phyloP scores from a whole-genome alignment of 148 eudicot species.

The Nyssa sinensis region DNA sequence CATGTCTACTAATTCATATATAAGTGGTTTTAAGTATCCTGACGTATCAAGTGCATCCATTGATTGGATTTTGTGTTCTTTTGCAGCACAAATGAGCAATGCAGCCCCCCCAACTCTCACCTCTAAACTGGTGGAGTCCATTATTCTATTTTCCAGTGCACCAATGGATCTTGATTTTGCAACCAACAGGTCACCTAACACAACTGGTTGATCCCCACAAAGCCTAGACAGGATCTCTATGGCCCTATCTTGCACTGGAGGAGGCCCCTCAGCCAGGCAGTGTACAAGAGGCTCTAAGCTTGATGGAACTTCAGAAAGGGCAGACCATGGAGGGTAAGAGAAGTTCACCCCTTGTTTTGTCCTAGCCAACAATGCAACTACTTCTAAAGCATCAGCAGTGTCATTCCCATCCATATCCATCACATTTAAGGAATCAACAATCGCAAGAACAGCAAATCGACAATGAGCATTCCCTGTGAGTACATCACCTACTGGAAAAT shows the following conservation, averaged over 20 bases:
- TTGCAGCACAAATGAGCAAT: slow-evolving; percentile 63
- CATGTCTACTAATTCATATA: slow-evolving; percentile 53
- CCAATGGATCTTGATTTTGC: slow-evolving; percentile 48
- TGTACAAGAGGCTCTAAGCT: slow-evolving; percentile 57
- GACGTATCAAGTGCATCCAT: slow-evolving; percentile 53
- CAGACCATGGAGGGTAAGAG: slow-evolving; percentile 45
- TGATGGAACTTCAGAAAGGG: slow-evolving; percentile 59
- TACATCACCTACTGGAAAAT: slow-evolving; percentile 63
- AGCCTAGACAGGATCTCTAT: slow-evolving; percentile 69
- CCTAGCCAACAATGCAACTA: slow-evolving; percentile 57
- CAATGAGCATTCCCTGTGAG: slow-evolving; percentile 60
- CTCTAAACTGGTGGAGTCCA: slow-evolving; percentile 57
- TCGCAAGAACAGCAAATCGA: slow-evolving; percentile 63
- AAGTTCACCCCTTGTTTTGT: slow-evolving; percentile 48
- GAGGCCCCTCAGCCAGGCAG: slow-evolving; percentile 68
- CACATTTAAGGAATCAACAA: slow-evolving; percentile 51
- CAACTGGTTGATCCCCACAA: slow-evolving; percentile 57
- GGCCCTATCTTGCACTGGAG: slow-evolving; percentile 65
- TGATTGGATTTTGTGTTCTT: slow-evolving; percentile 49
- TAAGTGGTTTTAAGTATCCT: slow-evolving; percentile 55
- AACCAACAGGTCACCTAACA: slow-evolving; percentile 54
- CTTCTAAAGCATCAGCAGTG: slow-evolving; percentile 63
- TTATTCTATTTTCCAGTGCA: slow-evolving; percentile 61
- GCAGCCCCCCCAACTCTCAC: slow-evolving; percentile 73
- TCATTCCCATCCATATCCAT: slow-evolving; percentile 60